These are phyloP conservation scores for Penstemon barbatus DNA, from an alignment of 257 asterid genomes.

Conservation along the genomic window DNA sequence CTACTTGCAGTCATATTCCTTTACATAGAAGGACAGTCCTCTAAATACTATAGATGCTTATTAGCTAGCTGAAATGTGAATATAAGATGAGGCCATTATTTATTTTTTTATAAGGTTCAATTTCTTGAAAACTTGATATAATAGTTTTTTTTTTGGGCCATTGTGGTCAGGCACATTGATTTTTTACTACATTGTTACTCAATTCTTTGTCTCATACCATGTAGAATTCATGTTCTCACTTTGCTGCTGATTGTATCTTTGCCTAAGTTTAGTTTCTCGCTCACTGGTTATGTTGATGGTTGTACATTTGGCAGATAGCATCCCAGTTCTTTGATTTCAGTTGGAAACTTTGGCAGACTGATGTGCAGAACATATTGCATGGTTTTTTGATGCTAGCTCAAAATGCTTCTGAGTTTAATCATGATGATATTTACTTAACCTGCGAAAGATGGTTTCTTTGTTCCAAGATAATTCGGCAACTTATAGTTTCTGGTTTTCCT, in stretches of 20 bases:
- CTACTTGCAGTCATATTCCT: slow-evolving; percentile 9
- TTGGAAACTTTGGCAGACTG: slow-evolving; percentile 99
- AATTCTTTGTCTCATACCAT: slow-evolving; percentile 6
- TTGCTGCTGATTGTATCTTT: slow-evolving; percentile 26
- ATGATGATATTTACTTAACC: slow-evolving; percentile 73
- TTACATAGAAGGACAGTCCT: slow-evolving; percentile 15
- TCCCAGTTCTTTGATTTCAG: slow-evolving; percentile 89
- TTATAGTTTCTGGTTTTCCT: slow-evolving; percentile 80
- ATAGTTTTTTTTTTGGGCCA: slow-evolving; percentile 10
- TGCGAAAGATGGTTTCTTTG: slow-evolving; percentile 98
- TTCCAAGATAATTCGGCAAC: slow-evolving; percentile 83
- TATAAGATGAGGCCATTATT: slow-evolving; percentile 10
- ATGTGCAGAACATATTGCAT: slow-evolving; percentile 72
- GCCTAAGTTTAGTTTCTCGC: slow-evolving; percentile 23
- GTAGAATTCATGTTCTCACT: slow-evolving; percentile 9
- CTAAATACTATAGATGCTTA: slow-evolving; percentile 18
- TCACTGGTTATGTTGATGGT: slow-evolving; percentile 34
- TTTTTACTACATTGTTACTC: background rate
- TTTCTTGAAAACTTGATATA: slow-evolving; percentile 23
- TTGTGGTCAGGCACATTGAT: slow-evolving; percentile 4
- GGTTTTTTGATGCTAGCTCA: slow-evolving; percentile 79
- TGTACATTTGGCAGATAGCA: slow-evolving; percentile 82
- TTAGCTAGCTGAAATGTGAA: slow-evolving; percentile 11
- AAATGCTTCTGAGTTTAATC: slow-evolving; percentile 62
- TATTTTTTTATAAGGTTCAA: slow-evolving; percentile 12